Percentiles rank a stretch among this genome's conserved stretches.
These are phyloP conservation scores for Bruguiera hainesii DNA, from an alignment of 441 rosid species.

Conservation along the genomic window DNA sequence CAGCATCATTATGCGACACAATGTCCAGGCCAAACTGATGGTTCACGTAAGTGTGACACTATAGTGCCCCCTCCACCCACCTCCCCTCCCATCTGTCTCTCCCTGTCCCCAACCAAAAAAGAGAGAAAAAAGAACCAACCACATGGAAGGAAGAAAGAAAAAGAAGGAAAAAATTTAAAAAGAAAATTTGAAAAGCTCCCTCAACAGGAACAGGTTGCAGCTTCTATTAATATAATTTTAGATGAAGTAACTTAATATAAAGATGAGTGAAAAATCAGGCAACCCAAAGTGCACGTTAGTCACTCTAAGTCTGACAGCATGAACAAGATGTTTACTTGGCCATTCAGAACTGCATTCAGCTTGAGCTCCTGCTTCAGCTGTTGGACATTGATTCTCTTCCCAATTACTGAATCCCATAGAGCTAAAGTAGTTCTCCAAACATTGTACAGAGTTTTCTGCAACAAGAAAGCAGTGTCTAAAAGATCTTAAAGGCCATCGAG, in stretches of 20 bases:
- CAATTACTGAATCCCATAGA: slow-evolving; percentile 64
- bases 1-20: neutral
- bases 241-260: neutral
- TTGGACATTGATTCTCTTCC: slow-evolving; percentile 66
- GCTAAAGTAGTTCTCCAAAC: slow-evolving; percentile 67
- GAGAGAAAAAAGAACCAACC: too few relatives aligned
- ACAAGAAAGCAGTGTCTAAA: slow-evolving; percentile 9
- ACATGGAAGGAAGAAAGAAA: too few relatives aligned
- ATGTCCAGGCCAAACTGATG: neutral
- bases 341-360: slow-evolving; percentile 58
- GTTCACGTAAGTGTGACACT: too few relatives aligned
- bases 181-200: too few relatives aligned
- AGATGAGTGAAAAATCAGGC: neutral
- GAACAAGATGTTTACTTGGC: slow-evolving; percentile 53
- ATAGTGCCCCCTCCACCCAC: too few relatives aligned
- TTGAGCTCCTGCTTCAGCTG: slow-evolving; percentile 69
- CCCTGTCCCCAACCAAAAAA: neutral
- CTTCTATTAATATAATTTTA: neutral
- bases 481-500: slow-evolving; percentile 8
- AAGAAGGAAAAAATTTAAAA: too few relatives aligned
- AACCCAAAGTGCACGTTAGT: neutral
- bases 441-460: slow-evolving; percentile 66
- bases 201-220: neutral
- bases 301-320: slow-evolving; percentile 1
- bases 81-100: neutral